Conservation (phyloP, 2,329 filamentous ascomycete genomes). For the Fusarium luffae region DNA sequence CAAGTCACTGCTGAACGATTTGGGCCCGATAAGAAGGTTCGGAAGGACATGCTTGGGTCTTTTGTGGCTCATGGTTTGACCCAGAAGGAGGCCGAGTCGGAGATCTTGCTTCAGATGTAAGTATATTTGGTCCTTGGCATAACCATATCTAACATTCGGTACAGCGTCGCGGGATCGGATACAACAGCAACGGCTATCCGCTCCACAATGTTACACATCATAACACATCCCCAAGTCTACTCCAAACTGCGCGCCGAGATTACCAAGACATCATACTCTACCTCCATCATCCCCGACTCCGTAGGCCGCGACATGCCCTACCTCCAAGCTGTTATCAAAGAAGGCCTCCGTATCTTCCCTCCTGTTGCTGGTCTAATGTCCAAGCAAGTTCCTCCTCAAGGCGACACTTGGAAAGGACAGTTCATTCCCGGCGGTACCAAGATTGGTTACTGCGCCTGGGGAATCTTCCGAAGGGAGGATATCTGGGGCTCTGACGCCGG, state of each 20-base stretch:
- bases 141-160: fast-evolving
- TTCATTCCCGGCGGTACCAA: constrained; percentile 50
- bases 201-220: constrained; percentile 62
- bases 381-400: constrained; percentile 48
- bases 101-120: constrained; percentile 44
- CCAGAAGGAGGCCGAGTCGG: constrained; percentile 43
- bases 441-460: constrained; percentile 51
- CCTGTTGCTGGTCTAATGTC: constrained; percentile 53
- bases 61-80: constrained; percentile 47
- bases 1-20: constrained; percentile 46
- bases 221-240: constrained; percentile 61
- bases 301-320: constrained; percentile 55
- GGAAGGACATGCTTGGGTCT: constrained; percentile 48
- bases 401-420: constrained; percentile 48
- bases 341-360: constrained; percentile 55
- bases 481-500: constrained; percentile 52
- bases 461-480: constrained; percentile 48
- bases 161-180: constrained; percentile 65
- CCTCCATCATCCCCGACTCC: constrained; percentile 47
- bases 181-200: constrained; percentile 67
- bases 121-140: fast-evolving
- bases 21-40: constrained; percentile 41
- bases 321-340: constrained; percentile 62
- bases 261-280: constrained; percentile 24
- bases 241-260: constrained; percentile 54